Evolutionary conservation across 805 yeast genomes (phyloP).

Genomic region (Lipomyces spencermartinsiae): DNA sequence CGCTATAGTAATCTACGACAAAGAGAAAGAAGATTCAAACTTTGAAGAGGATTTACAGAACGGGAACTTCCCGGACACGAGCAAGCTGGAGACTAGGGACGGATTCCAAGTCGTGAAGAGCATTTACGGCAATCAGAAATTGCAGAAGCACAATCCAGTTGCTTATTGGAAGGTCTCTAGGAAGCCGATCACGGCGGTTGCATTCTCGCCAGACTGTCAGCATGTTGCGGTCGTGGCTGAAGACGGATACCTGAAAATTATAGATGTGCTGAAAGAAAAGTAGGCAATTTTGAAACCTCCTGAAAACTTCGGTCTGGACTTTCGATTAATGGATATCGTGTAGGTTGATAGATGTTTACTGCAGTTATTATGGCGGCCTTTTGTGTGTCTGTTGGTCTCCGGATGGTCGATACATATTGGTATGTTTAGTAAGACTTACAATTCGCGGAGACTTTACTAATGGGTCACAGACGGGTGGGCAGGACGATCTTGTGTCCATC

Average conservation of each 20-base stretch:
- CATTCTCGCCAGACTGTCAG: constrained; percentile 52
- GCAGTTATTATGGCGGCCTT: constrained; percentile 72
- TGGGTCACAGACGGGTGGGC: constrained; percentile 55
- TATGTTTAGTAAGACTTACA: neutral
- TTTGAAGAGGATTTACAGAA: constrained; percentile 21
- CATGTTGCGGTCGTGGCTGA: constrained; percentile 62
- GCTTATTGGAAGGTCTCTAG: constrained; percentile 70
- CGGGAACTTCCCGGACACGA: constrained; percentile 19
- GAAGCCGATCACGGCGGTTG: constrained; percentile 60
- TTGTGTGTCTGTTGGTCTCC: constrained; percentile 59
- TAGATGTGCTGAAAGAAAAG: constrained; percentile 56
- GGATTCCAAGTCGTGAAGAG: constrained; percentile 36
- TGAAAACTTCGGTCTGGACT: neutral
- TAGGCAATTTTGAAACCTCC: neutral
- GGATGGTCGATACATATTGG: constrained; percentile 53
- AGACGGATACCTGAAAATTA: constrained; percentile 67
- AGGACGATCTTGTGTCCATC: constrained; percentile 58
- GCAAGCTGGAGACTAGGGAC: constrained; percentile 20
- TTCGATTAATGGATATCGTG: neutral
- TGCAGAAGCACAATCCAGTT: constrained; percentile 51
- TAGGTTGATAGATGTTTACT: constrained; percentile 57
- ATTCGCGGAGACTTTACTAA: neutral
- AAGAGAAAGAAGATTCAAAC: constrained; percentile 55
- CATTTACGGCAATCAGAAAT: constrained; percentile 27
- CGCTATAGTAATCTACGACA: constrained; percentile 58